Base-by-base conservation (phyloP, 305 asterid genomes). In the Ilex paraguariensis region DNA sequence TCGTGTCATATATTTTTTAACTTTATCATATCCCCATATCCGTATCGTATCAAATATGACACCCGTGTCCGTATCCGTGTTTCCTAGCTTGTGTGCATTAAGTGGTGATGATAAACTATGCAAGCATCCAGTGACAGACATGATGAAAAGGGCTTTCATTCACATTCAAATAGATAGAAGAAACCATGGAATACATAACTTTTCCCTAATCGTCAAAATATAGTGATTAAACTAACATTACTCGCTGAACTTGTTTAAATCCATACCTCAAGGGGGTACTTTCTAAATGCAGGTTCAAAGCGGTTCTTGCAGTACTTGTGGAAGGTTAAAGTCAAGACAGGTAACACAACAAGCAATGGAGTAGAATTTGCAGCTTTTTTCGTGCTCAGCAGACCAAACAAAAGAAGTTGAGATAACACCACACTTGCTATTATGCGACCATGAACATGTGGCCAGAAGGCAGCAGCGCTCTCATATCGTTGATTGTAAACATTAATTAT, bases 381-480 rank as follows among this genome's bases (percentile, higher is more conserved):
- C 21, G 97, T 94, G 82, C 96, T 85, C 76, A 94, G 64, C 61
- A 94, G 75, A 60, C 99, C 97, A 77, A 90, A 63, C 40, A 94
- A 69, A 36, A 93, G 97, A 69, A 93, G 82, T 45, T 93, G 99
- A 28, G 99, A 93, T 68, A 93, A 84, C 57, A 90, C 67, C 66
- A 93, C 76, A 85, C 96, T 83, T 32, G 96, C 97, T 65, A 93
- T 63, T 62, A 93, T 93, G 8, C 97, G 96, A 45, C 84, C 81
- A 61, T 93, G 99, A 60, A 93, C 93, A 7, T 90, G 92, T 4
- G 99, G 99, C 99, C 99, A 93, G 62, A 93, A 93, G 3, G 95
- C 99, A 63, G 87, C 99, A 60, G 95, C 95, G 40, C 97, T 93
- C 75, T 93, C 97, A 57, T 90, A 87, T 51, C 71, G 83, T 68